Base-by-base conservation (phyloP, 768 basidiomycete species). In the Boletus huronensis region DNA sequence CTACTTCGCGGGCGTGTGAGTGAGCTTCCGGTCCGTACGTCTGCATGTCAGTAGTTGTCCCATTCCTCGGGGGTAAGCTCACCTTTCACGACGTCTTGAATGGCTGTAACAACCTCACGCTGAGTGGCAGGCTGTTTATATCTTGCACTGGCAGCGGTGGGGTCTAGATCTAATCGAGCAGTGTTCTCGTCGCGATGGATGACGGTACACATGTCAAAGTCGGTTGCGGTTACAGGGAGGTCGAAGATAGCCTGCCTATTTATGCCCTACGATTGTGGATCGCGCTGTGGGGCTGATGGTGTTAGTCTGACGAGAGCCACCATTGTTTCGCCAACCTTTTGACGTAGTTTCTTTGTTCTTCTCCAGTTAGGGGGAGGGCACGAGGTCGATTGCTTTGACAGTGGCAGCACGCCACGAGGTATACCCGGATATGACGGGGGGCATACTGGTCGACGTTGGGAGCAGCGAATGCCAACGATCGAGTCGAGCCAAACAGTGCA, bases 261-360 rank as follows among this genome's bases (percentile, higher is more conserved):
- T 38, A 38, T 38, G 17, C n/a, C 9, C n/a, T 19, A 19, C 36
- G n/a, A 38, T 9, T 11, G 38, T 39, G 38, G 19, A 21, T 0
- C 38, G 38, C 38, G 38, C 3, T 5, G 9, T 39, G 36, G 36
- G 10, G 36, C n/a, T 38, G n/a, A 16, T 10, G 36, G 36, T 2
- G 38, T 10, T 19, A 6, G 38, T 39, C 38, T 3, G 8, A 6
- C 7, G 19, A 19, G 10, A 39, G 21, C 10, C 10, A 10, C 38
- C 11, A 21, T 21, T 40, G 39, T 40, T 40, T 21, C 3, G 39
- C 9, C 38, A 39, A 19, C 19, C 38, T 19, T 19, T 39, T 19
- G 38, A 19, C 10, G 19, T 10, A 4, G 38, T 19, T 11, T 14
- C 38, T 19, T 39, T 19, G 38, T 39, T 39, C 4, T 90, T 93